Base-by-base conservation (phyloP, 2,329 filamentous ascomycete species). In the Apiospora aurea region DNA sequence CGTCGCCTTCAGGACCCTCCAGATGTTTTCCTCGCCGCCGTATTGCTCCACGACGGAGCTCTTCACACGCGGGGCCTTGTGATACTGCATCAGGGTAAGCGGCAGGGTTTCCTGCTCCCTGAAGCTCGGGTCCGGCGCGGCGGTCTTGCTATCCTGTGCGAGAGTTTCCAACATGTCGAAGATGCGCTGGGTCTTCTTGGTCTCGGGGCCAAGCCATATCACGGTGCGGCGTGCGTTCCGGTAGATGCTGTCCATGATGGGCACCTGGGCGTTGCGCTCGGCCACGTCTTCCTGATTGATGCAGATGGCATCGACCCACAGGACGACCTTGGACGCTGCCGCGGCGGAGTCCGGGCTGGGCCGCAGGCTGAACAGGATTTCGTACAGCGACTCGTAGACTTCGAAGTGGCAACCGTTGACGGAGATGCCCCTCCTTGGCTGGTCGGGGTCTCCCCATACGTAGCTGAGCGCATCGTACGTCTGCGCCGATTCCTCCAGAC, bases 301-400 rank as follows among this genome's bases (percentile, higher is more conserved):
- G 34, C 74, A 74, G n/a, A 74, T 67, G 0, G 74, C 74, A 70
- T 75, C 74, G 4, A 74, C 64, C 74, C 73, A 75, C 0, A 75
- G 49, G 1, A 26, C 34, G 21, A 70, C 24, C 7, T 11, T 21
- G 69, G 38, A 10, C 29, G 53, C 11, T 38, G 53, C 29, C 26
- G 26, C 7, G 4, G 26, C 7, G 4, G 16, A 57, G 16, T n/a
- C 21, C 2, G 57, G 18, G 18, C 11, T 11, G 10, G 34, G 16
- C 1, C 53, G 69, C 8, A 70, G 53, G 34, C 61, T 57, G 8
- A n/a, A 34, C 41, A 70, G 18, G 2, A 44, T 26, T 16, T 49
- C 16, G 41, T 49, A 47, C 2, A 70, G 69, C n/a, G 43, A 47
- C 21, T n/a, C 18, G 51, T 44, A 43, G 43, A 70, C 18, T 11